Conservation (phyloP, 306 rosid genomes). For the Rosa rugosa region DNA sequence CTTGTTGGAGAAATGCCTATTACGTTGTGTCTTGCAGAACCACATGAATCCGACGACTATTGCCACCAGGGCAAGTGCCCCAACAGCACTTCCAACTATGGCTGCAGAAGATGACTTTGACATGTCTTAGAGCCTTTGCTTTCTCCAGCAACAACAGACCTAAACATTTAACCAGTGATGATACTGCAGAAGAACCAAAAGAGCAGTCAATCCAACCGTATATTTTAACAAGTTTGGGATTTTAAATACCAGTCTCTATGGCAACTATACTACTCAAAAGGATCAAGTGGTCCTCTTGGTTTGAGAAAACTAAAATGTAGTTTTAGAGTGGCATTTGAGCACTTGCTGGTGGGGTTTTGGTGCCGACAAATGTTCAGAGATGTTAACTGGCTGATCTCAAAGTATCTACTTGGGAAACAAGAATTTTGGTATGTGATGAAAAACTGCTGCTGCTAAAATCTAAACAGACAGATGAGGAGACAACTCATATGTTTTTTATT, state of each 20-base stretch:
- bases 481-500: slow-evolving; percentile 26
- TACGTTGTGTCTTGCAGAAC: slow-evolving; percentile 33
- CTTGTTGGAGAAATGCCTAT: slow-evolving; percentile 26
- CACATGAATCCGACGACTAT: slow-evolving; percentile 33
- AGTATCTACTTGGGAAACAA: slow-evolving; percentile 31
- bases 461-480: slow-evolving; percentile 25
- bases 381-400: slow-evolving; percentile 36
- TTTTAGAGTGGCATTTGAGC: slow-evolving; percentile 10
- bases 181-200: slow-evolving; percentile 11
- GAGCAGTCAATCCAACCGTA: slow-evolving; percentile 7
- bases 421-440: slow-evolving; percentile 21
- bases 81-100: slow-evolving; percentile 34
- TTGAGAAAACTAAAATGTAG: slow-evolving; percentile 3
- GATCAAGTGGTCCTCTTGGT: slow-evolving; percentile 8
- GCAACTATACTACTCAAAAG: slow-evolving; percentile 3
- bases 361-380: slow-evolving; percentile 30
- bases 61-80: slow-evolving; percentile 31
- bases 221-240: slow-evolving; percentile 4
- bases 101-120: slow-evolving; percentile 31
- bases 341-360: slow-evolving; percentile 15
- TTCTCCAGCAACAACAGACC: slow-evolving; percentile 16
- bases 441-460: slow-evolving; percentile 23
- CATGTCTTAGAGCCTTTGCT: slow-evolving; percentile 28
- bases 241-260: background rate
- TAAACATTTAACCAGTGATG: slow-evolving; percentile 30